These are phyloP conservation scores for Paramecium sonneborni DNA, from an alignment of 73 alveolate species.

Conservation along the genomic window DNA sequence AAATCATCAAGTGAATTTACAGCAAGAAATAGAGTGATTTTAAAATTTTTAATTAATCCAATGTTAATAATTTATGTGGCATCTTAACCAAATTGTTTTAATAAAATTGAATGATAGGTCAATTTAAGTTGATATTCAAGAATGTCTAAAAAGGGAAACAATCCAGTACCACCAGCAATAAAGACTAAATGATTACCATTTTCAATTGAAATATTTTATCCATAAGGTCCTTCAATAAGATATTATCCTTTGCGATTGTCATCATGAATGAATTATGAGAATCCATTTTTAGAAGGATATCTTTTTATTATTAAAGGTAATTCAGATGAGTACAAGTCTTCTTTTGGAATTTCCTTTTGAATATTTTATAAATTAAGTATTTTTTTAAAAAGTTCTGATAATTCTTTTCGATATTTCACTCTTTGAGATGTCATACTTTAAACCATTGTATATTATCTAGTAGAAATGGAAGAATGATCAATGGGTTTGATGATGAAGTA, in stretches of 20 bases:
- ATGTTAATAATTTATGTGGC: background rate
- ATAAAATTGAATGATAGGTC: background rate
- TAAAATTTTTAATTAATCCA: background rate
- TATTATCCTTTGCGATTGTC: background rate
- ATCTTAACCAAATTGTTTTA: background rate
- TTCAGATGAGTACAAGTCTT: background rate
- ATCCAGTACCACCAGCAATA: conserved; percentile 37
- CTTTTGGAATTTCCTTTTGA: background rate
- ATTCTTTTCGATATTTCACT: background rate
- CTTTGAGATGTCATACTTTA: background rate
- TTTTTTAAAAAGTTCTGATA: background rate
- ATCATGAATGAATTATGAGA: background rate
- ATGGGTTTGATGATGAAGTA: background rate
- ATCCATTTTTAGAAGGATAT: background rate
- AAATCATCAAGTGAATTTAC: background rate
- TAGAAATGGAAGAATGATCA: background rate
- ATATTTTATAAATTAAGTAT: background rate
- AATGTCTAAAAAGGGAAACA: conserved; percentile 16
- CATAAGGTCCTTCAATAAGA: conserved; percentile 17
- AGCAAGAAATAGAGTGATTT: background rate
- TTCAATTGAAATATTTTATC: background rate
- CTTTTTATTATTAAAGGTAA: background rate
- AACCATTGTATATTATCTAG: background rate
- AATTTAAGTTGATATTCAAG: background rate
- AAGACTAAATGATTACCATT: background rate